Conservation (phyloP, 345 rosid species). For the Arabis hirsuta region DNA sequence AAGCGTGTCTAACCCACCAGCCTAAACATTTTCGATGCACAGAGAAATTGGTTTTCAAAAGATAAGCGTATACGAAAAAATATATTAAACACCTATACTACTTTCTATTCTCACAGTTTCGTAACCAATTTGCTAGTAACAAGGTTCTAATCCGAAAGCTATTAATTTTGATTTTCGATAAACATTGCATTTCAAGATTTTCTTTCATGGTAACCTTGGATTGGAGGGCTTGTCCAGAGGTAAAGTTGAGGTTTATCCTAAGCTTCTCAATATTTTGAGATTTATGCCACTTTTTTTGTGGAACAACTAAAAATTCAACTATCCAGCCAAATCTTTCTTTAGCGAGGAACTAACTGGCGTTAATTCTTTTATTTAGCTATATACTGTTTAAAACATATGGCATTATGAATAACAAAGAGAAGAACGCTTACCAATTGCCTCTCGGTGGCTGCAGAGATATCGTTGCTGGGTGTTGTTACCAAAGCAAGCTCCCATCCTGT, state of each 20-base stretch:
- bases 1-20: constrained; percentile 93
- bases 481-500: constrained; percentile 97
- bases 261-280: too few species aligned
- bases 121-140: neutral
- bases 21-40: constrained; percentile 51
- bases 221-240: too few species aligned
- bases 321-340: too few species aligned
- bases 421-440: constrained; percentile 75
- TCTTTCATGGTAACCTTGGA: too few species aligned
- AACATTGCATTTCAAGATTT: too few species aligned
- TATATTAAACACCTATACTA: constrained; percentile 1
- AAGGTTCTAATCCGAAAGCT: neutral
- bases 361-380: neutral
- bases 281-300: too few species aligned
- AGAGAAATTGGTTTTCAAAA: neutral
- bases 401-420: neutral
- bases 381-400: neutral
- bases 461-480: constrained; percentile 71
- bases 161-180: too few species aligned
- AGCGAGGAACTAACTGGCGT: neutral
- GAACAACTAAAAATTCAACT: too few species aligned
- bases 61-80: neutral
- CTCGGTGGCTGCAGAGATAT: constrained; percentile 78
- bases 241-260: too few species aligned
- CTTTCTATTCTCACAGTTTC: constrained; percentile 4